Base-by-base conservation (phyloP, 345 rosid species). In the Salix brachista region DNA sequence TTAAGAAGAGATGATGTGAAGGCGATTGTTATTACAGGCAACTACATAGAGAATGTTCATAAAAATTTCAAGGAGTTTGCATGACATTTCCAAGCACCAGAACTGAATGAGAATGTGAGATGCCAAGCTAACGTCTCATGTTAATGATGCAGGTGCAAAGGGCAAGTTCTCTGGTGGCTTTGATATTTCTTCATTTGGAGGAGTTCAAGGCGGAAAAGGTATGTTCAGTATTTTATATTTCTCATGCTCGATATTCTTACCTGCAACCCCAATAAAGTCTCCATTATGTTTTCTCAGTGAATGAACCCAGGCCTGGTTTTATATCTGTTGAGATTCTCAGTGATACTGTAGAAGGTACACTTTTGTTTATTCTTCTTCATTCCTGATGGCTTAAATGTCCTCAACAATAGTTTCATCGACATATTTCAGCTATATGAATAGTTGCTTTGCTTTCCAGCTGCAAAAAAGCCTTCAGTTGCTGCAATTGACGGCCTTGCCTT, bases 401-500 rank as follows among this genome's bases (percentile, higher is more conserved):
- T 56, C 5, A 8, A 32, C 16, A 28, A 11, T 21, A 70, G 25
- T 60, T 41, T 23, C n/a, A 6, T 23, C 26, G 28, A 21, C 34
- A 34, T 71, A 75, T 23, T 58, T 54, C 28, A 18, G 52, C 44
- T 44, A 16, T 62, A 42, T 80, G 67, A 74, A 23, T 70, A 67
- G 65, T 65, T 80, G 32, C 23, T 76, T 83, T 84, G 61, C 69
- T 69, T 82, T 75, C 60, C 86, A 96, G 98, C 89, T 82, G 92
- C 93, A 10, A 88, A 80, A 84, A 96, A 96, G 84, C 99, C 98
- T 61, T 87, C 97, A 11, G 97, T 96, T 30, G 99, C 99, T 88
- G 99, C 99, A 70, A 91, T 96, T 79, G 97, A 96, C 46, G 99
- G 99, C 30, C 94, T 94, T 75, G 97, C 99, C 79, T 87, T 96